These are phyloP conservation scores for Sapria himalayana DNA, from an alignment of 345 rosid genomes.

Conservation along the genomic window DNA sequence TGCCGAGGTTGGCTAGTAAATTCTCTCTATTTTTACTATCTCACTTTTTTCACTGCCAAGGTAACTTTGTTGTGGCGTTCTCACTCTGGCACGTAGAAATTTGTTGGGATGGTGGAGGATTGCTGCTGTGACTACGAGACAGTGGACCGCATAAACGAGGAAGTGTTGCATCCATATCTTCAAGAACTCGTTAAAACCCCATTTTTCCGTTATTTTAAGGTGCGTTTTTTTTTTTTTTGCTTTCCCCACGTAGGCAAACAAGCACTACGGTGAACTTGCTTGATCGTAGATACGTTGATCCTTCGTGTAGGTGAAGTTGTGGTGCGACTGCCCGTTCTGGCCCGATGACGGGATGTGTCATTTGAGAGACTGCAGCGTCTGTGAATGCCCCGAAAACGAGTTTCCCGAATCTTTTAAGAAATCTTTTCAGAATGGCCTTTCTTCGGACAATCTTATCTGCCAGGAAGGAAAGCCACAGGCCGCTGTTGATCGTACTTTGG, in stretches of 20 bases:
- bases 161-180: slow-evolving; percentile 56
- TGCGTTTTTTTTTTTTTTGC: slow-evolving; percentile 9
- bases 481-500: slow-evolving; percentile 71
- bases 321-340: slow-evolving; percentile 98
- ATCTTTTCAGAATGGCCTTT: slow-evolving; percentile 25
- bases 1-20: slow-evolving; percentile 30
- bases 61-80: neutral
- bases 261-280: neutral
- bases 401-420: slow-evolving; percentile 62
- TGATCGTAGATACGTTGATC: neutral
- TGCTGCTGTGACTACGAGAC: slow-evolving; percentile 91
- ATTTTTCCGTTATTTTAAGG: slow-evolving; percentile 84
- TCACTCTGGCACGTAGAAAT: slow-evolving; percentile 14
- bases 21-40: slow-evolving; percentile 2
- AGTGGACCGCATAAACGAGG: slow-evolving; percentile 40
- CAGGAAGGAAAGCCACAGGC: slow-evolving; percentile 94
- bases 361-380: slow-evolving; percentile 84
- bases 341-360: slow-evolving; percentile 95
- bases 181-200: slow-evolving; percentile 67
- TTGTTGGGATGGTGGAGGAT: slow-evolving; percentile 62
- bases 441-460: slow-evolving; percentile 43
- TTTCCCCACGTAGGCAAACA: too few relatives aligned
- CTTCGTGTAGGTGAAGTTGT: slow-evolving; percentile 44
- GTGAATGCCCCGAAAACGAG: slow-evolving; percentile 88
- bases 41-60: neutral